Evolutionary conservation across 1,139 yeast genomes (phyloP).

Genomic region (Suhomyces coccinellae): DNA sequence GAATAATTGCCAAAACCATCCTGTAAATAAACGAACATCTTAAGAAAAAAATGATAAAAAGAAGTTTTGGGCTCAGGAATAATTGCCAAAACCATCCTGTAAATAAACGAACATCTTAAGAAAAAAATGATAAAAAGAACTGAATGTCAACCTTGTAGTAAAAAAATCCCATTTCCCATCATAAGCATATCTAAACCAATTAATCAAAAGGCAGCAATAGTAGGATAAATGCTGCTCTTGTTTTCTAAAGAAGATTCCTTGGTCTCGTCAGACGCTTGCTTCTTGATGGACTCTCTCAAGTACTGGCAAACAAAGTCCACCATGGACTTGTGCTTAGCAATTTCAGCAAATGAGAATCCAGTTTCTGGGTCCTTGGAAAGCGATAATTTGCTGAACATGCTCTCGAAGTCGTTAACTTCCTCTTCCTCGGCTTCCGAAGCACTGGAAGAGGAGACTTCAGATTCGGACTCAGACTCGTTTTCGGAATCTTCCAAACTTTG

Average conservation of each 20-base stretch:
- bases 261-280: slow-evolving; percentile 16
- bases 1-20: slow-evolving; percentile 35
- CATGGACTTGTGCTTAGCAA: slow-evolving; percentile 42
- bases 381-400: slow-evolving; percentile 23
- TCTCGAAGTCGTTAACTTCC: slow-evolving; percentile 15
- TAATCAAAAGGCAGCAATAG: slow-evolving; percentile 42
- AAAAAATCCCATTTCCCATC: slow-evolving; percentile 2
- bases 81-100: slow-evolving; percentile 20
- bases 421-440: slow-evolving; percentile 9
- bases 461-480: slow-evolving; percentile 9
- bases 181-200: background rate
- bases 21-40: slow-evolving; percentile 6
- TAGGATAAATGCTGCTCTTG: slow-evolving; percentile 35
- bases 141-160: slow-evolving; percentile 1
- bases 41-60: slow-evolving; percentile 27
- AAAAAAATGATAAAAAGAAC: slow-evolving; percentile 1
- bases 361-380: slow-evolving; percentile 16
- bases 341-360: slow-evolving; percentile 28
- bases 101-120: slow-evolving; percentile 3
- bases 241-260: slow-evolving; percentile 13
- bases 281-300: slow-evolving; percentile 19
- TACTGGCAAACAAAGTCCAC: slow-evolving; percentile 31
- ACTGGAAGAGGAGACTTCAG: slow-evolving; percentile 3
- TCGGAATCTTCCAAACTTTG: slow-evolving; percentile 20
- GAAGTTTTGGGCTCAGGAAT: slow-evolving; percentile 78